Base-by-base conservation (phyloP, 768 basidiomycete species). In the Mycena olivaceomarginata region DNA sequence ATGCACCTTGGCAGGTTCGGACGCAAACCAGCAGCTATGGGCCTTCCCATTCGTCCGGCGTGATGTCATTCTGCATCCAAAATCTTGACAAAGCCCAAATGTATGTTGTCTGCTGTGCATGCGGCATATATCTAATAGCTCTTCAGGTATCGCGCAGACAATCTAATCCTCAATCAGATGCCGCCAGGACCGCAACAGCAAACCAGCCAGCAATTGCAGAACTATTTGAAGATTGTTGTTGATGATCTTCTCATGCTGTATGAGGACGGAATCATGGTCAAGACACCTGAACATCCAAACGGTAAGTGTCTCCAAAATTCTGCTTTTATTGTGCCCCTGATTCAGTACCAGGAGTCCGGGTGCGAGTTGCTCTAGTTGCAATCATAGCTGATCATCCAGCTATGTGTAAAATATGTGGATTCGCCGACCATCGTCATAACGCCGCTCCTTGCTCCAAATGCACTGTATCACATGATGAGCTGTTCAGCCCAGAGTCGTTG, bases 331-430 rank as follows among this genome's bases (percentile, higher is more conserved):
- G n/a, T n/a, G n/a, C 4, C 5, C 9, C 48, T 6, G 25, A 31
- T 46, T 66, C 15, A 8, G 4, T n/a, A n/a, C n/a, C 20, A 71
- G 70, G 70, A 2, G 63, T 71, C 3, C 69, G 31, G 0, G 70
- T 71, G 1, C 73, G 74, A 6, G 79, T 76, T 6, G 77, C 70
- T 1, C 56, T 81, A 11, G 53, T 80, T 13, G 70, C 31, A 7
- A 65, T 81, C 12, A 77, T 81, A 5, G 80, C 79, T 11, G 79
- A 81, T 25, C 80, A 81, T 70, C 80, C 80, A 0, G 80, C 79
- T 0, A 78, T 81, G 79, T 76, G 74, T 71, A 80, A 80, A 65
- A 67, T 82, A 10, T 74, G 65, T 18, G 79, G 82, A 2, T 82
- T 80, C 48, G 48, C 48, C 48, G 48, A 48, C 16, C 48, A 48